These are phyloP conservation scores for Suillus subluteus DNA, from an alignment of 768 basidiomycete species.

Conservation along the genomic window DNA sequence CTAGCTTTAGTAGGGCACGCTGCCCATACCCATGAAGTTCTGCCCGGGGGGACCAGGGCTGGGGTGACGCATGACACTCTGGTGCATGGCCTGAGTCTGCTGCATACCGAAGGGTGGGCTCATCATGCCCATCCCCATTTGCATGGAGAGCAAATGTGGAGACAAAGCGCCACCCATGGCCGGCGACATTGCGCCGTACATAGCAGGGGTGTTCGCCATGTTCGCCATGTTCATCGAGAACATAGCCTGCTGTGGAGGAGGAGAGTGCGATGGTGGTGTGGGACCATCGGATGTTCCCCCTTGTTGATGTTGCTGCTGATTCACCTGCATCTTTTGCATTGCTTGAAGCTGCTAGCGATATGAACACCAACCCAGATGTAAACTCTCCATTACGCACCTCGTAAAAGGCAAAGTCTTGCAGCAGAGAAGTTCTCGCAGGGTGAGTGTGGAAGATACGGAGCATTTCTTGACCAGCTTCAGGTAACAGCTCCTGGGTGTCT, in stretches of 20 bases:
- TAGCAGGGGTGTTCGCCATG: slow-evolving; percentile 39
- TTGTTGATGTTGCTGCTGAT: slow-evolving; percentile 25
- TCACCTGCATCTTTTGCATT: slow-evolving; percentile 67
- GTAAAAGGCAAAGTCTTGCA: slow-evolving; percentile 93
- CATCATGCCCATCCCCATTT: slow-evolving; percentile 52
- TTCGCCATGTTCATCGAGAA: slow-evolving; percentile 43
- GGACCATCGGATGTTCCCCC: slow-evolving; percentile 28
- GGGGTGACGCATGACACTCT: slow-evolving; percentile 83
- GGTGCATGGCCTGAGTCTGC: slow-evolving; percentile 78
- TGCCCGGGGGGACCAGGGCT: slow-evolving; percentile 62
- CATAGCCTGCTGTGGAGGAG: slow-evolving; percentile 47
- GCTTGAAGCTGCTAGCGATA: slow-evolving; percentile 66
- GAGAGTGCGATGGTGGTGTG: slow-evolving; percentile 43
- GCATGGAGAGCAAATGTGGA: slow-evolving; percentile 47
- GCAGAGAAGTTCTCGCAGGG: slow-evolving; percentile 87
- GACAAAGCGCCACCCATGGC: slow-evolving; percentile 33
- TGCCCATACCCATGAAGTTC: slow-evolving; percentile 48
- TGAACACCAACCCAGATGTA: background rate
- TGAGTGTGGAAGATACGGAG: slow-evolving; percentile 93
- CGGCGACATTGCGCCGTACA: slow-evolving; percentile 36
- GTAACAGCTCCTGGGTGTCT: slow-evolving; percentile 95
- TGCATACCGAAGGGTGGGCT: slow-evolving; percentile 53
- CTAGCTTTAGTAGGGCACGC: slow-evolving; percentile 33
- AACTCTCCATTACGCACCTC: slow-evolving; percentile 54
- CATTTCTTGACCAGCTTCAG: slow-evolving; percentile 97